These are phyloP conservation scores for Candida railenensis DNA, from an alignment of 805 yeast genomes.

Conservation along the genomic window DNA sequence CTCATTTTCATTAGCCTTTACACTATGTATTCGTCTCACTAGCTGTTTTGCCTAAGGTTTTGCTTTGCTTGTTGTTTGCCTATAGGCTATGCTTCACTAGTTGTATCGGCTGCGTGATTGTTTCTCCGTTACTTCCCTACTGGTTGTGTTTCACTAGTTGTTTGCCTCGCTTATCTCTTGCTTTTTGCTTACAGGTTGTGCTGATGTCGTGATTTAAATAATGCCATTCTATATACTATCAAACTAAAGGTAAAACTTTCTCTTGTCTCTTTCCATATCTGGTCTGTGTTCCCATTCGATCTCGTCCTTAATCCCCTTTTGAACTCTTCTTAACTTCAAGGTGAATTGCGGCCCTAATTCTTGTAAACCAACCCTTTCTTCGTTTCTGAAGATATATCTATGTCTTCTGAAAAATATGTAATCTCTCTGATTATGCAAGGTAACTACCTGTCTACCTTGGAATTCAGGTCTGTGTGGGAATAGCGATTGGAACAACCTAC, in stretches of 20 bases:
- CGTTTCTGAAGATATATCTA: constrained; percentile 84
- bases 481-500: constrained; percentile 84
- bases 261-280: constrained; percentile 95
- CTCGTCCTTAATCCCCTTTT: constrained; percentile 88
- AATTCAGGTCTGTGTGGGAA: constrained; percentile 94
- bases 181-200: too few relatives aligned
- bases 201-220: too few relatives aligned
- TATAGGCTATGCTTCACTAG: too few relatives aligned
- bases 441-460: constrained; percentile 93
- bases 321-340: constrained; percentile 79
- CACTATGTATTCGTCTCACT: too few relatives aligned
- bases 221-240: not conserved
- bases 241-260: constrained; percentile 74
- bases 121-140: too few relatives aligned
- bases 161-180: too few relatives aligned
- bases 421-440: constrained; percentile 95
- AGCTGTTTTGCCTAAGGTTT: too few relatives aligned
- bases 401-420: constrained; percentile 94
- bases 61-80: too few relatives aligned
- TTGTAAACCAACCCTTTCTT: constrained; percentile 90
- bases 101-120: too few relatives aligned
- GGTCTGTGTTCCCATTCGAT: constrained; percentile 96
- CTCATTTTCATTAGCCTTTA: too few relatives aligned
- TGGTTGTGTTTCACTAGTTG: too few relatives aligned
- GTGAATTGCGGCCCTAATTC: constrained; percentile 98